Percentiles rank a stretch among this genome's conserved stretches.
phyloP scores from a whole-genome alignment of 2,329 filamentous ascomycete species.

The Atkinsonella hypoxylon region DNA sequence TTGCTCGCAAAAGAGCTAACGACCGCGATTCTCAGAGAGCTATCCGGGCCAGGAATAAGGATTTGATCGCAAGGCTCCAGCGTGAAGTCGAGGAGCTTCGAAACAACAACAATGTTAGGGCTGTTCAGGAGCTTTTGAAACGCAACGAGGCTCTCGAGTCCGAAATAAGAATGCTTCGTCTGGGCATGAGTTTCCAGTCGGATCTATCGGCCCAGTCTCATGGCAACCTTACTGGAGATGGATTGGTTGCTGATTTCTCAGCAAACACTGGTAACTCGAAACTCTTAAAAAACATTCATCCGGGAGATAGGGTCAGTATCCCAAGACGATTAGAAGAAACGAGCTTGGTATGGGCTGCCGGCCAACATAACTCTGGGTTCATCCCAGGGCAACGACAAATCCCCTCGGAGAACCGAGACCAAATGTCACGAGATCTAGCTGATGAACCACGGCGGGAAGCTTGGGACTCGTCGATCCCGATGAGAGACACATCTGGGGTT shows the following conservation, averaged over 20 bases:
- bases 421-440: neutral
- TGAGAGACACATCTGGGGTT: neutral
- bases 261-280: neutral
- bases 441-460: neutral
- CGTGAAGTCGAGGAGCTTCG: slow-evolving; percentile 2
- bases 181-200: neutral
- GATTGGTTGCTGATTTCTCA: neutral
- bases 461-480: neutral
- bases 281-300: neutral
- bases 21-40: slow-evolving; percentile 3
- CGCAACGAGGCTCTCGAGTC: slow-evolving; percentile 1
- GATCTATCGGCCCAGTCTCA: neutral
- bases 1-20: slow-evolving; percentile 5
- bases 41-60: slow-evolving; percentile 3
- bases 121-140: neutral
- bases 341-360: neutral
- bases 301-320: neutral
- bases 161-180: neutral
- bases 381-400: neutral
- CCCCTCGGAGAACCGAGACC: neutral
- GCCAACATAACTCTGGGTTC: neutral
- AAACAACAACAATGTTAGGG: neutral
- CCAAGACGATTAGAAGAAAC: neutral
- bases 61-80: slow-evolving; percentile 1
- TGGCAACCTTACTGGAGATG: neutral